Evolutionary conservation across 345 rosid genomes (phyloP), one percentile per base, ranked within the genome.

Genomic region (Salix viminalis): DNA sequence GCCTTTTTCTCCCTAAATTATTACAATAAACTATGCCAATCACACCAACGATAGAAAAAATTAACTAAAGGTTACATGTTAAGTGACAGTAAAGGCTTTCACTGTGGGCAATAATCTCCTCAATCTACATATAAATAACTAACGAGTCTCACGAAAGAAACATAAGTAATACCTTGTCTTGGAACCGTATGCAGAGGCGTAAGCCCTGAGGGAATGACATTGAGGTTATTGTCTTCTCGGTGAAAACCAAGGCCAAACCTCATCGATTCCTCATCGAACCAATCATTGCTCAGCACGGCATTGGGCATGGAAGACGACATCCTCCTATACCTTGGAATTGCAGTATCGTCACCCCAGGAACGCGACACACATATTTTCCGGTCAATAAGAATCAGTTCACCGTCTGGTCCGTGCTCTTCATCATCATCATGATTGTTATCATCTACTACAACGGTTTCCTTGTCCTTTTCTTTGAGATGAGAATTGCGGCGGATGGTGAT

Each of bases 301-400:
- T 86, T 83, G 11, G 89, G 89, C 82, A 88, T 44, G 54, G 91
- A 88, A 58, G 82, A 68, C 14, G 91, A 88, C 15, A 88, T 71
- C 69, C 77, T 70, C 69, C 77, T 70, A 36, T 64, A 72, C 34
- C 75, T 77, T 48, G 72, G 79, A 32, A 56, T 67, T 24, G 7
- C 39, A 12, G 32, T 48, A 6, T 54, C 72, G 19, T 84, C 87
- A 13, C 85, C 88, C 73, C 81, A 73, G 44, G 86, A 79, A 77
- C 81, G 75, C 9, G 88, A 62, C 56, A 50, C 41, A 67, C 48
- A 34, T 71, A 54, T 44, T 68, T 54, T 78, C 72, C 71, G 75
- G 54, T 46, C 79, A 28, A 26, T 44, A 65, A 30, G 68, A 15
- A 39, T 34, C 70, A 46, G 50, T 46, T 74, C 85, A 7, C 67